Evolutionary conservation across 225 moss, liverwort and hornwort species (phyloP).

Genomic region (Climacium dendroides): DNA sequence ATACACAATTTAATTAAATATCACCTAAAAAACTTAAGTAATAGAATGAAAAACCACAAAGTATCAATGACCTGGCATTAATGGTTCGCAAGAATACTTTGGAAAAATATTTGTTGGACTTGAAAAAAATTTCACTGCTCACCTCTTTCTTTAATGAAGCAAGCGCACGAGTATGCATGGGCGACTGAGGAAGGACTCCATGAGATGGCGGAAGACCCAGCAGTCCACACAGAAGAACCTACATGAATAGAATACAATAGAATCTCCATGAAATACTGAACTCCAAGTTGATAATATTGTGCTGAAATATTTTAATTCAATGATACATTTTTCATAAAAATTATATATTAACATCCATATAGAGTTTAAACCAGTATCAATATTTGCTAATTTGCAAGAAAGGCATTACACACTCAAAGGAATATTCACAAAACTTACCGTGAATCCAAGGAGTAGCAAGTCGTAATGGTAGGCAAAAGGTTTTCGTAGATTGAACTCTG

Average conservation of each 20-base stretch:
- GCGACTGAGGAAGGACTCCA: constrained; percentile 83
- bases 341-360: not conserved
- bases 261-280: not conserved
- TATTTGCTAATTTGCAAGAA: not conserved
- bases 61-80: not conserved
- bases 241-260: not conserved
- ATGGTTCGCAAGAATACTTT: not conserved
- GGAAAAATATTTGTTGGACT: not conserved
- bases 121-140: not conserved
- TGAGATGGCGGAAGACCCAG: constrained; percentile 83
- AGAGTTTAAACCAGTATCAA: not conserved
- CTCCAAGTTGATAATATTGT: not conserved
- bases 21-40: not conserved
- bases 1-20: not conserved
- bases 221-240: constrained; percentile 71
- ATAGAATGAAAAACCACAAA: not conserved
- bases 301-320: not conserved
- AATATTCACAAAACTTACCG: constrained; percentile 5
- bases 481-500: constrained; percentile 60
- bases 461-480: constrained; percentile 67
- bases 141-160: constrained; percentile 71
- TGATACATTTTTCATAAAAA: not conserved
- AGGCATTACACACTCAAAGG: not conserved
- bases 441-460: constrained; percentile 50
- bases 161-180: constrained; percentile 70